Evolutionary conservation across 345 rosid species (phyloP).

Genomic region (Turritis glabra): DNA sequence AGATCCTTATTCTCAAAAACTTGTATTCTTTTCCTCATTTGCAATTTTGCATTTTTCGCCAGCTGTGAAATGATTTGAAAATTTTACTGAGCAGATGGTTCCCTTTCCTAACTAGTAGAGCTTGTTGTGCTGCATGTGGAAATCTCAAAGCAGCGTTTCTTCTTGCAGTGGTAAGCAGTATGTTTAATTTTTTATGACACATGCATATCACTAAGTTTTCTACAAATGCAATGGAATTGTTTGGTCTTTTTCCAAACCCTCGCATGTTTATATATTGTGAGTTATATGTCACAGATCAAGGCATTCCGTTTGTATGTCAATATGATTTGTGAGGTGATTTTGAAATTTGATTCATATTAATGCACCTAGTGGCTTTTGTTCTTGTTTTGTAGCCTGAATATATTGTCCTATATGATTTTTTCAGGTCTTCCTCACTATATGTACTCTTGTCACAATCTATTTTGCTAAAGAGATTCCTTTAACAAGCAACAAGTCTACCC

Average conservation of each 20-base stretch:
- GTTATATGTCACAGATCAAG: slow-evolving; percentile 3
- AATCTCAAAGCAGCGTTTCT: slow-evolving; percentile 98
- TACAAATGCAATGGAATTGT: neutral
- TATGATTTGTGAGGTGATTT: neutral
- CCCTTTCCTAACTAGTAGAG: slow-evolving; percentile 86
- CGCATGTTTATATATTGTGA: slow-evolving; percentile 19
- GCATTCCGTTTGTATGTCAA: neutral
- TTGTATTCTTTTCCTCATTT: slow-evolving; percentile 19
- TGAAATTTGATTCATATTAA: neutral
- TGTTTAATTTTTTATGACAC: slow-evolving; percentile 23
- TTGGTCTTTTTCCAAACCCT: neutral
- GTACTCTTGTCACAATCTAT: slow-evolving; percentile 81
- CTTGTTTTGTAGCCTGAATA: slow-evolving; percentile 12
- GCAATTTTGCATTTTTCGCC: slow-evolving; percentile 18
- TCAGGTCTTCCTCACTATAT: slow-evolving; percentile 85
- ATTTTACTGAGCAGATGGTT: slow-evolving; percentile 74
- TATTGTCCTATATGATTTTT: neutral
- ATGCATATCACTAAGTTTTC: slow-evolving; percentile 18
- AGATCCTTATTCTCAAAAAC: slow-evolving; percentile 9
- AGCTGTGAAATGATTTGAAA: slow-evolving; percentile 9
- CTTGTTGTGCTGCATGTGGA: slow-evolving; percentile 97
- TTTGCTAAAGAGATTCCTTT: slow-evolving; percentile 89
- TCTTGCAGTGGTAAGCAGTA: slow-evolving; percentile 77
- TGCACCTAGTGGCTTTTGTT: neutral
- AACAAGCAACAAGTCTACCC: slow-evolving; percentile 42